Evolutionary conservation across 352 stramenopile genomes (phyloP), one percentile per base, ranked within the genome.

Genomic region (Globisporangium alternatum): DNA sequence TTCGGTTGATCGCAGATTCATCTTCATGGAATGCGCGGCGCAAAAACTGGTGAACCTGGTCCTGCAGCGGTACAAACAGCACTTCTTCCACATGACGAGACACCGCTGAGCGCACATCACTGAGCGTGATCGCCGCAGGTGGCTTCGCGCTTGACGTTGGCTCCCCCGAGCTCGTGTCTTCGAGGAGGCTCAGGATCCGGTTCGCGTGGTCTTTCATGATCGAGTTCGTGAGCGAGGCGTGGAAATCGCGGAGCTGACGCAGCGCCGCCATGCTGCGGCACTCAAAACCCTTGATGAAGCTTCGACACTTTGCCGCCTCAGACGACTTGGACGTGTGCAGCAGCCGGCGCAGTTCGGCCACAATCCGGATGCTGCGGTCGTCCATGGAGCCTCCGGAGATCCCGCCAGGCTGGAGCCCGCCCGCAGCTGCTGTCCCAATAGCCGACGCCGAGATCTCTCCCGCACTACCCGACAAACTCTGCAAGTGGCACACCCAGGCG

Each of bases 81-180:
- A 90, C 72, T 65, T 96, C 86, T 73, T 96, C 88, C 4, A 96
- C 83, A 59, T 96, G 86, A 12, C 82, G 78, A 58, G 82, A 89
- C 1, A 88, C 81, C n/a, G 81, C 75, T 1, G 72, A 75, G 19
- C 78, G 79, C 3, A 91, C 60, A 48, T 88, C 76, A 39, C 83
- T 65, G 17, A 81, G 56, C n/a, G 80, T 82, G 17, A 91, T 75
- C 4, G 81, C 56, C 41, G 74, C 47, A 22, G 68, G 13, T 44
- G 53, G 33, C 33, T 28, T 65, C 54, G 28, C 64, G 43, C 35
- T 75, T 67, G 52, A 75, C 47, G 17, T 51, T 69, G 28, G 57
- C 59, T 51, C 57, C 51, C 35, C 66, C n/a, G 72, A 70, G 48
- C 56, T 78, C 53, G 69, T 72, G 64, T 86, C 76, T 61, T 82